Percentiles rank a stretch among this genome's conserved stretches.
Evolutionary conservation across 208 protist species (phyloP).

Genomic region (Wallacemonas rigidus): DNA sequence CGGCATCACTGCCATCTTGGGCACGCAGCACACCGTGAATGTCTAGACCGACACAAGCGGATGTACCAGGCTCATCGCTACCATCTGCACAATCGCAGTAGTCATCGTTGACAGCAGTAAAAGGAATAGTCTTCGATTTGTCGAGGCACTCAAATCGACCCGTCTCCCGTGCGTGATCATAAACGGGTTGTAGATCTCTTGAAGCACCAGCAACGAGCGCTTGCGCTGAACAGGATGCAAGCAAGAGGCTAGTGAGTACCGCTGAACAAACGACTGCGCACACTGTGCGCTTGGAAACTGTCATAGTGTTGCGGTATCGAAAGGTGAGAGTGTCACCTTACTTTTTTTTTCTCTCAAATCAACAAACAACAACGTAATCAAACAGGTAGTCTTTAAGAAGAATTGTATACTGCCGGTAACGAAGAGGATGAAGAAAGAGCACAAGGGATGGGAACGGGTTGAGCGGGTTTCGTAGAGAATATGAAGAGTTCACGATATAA

Average conservation of each 20-base stretch:
- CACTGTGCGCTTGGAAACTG: conserved; percentile 2
- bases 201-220: conserved; percentile 31
- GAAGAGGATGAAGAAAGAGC: too few relatives aligned
- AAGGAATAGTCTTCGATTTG: conserved; percentile 45
- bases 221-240: background rate
- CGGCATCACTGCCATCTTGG: conserved; percentile 12
- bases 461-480: too few relatives aligned
- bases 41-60: conserved; percentile 47
- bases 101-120: conserved; percentile 92
- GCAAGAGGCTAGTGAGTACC: background rate
- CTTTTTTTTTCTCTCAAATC: conserved; percentile 13
- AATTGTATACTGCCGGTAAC: too few relatives aligned
- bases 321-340: background rate
- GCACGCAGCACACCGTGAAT: conserved; percentile 6
- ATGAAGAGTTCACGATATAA: too few relatives aligned
- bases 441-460: too few relatives aligned
- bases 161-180: conserved; percentile 22
- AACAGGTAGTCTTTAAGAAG: too few relatives aligned
- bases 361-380: too few relatives aligned
- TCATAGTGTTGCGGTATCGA: background rate
- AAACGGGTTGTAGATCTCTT: conserved; percentile 18
- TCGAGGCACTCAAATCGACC: conserved; percentile 52
- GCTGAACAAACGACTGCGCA: background rate
- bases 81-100: conserved; percentile 96
- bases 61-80: conserved; percentile 93